Evolutionary conservation across 2,329 filamentous ascomycete species (phyloP), one percentile per base, ranked within the genome.

Genomic region (Aspergillus carbonarius): DNA sequence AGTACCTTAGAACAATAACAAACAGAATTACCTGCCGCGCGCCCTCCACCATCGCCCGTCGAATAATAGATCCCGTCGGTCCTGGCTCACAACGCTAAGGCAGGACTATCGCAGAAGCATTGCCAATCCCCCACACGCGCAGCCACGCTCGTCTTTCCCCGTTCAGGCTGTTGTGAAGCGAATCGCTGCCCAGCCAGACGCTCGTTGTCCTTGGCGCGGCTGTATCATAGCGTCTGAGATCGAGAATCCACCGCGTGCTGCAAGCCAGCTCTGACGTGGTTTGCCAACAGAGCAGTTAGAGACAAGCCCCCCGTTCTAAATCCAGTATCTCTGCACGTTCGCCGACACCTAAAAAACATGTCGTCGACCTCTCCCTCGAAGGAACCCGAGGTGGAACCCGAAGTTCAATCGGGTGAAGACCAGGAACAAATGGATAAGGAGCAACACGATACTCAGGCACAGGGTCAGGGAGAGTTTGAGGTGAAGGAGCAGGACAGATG

Each of bases 401-500:
- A 86, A 86, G 89, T 86, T 86, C 91, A 92, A 84, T 96, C 92
- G 83, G 92, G 95, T 82, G 91, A 96, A 83, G 82, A 85, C 75
- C 91, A 95, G 83, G 88, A 88, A 84, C 89, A 89, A 86, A 96
- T 96, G 91, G 92, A 96, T 73, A 82, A 82, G 70, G 78, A 79
- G 59, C 75, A 79, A 60, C 76, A 78, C 82, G 90, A 92, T 78
- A 35, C 47, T 44, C 89, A 92, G 82, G 83, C 84, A 77, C 84
- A 84, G 78, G 88, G 85, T 77, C 84, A 89, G 79, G 87, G 92
- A 79, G 93, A 98, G 82, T 96, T 97, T 77, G 93, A 98, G 81
- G 93, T 98, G 79, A 98, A 98, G 85, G 95, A 99, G 81, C 95
- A 99, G 81, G 95, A 99, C 81, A 85, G 95, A 84, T 99, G 95